These are phyloP conservation scores for Bondarzewia mesenterica DNA, from an alignment of 1,284 basidiomycete genomes.

Conservation along the genomic window DNA sequence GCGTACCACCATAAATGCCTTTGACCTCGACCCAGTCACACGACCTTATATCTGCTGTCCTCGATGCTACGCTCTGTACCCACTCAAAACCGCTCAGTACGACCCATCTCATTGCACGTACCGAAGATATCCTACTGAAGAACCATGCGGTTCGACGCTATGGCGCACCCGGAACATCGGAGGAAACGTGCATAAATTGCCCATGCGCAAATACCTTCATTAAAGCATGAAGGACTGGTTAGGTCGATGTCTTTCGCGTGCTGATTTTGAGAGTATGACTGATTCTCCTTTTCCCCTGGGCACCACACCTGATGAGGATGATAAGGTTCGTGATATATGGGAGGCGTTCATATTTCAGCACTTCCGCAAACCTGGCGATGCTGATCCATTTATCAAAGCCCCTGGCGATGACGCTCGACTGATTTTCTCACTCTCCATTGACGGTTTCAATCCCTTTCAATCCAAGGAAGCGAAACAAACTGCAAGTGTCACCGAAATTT, in stretches of 20 bases:
- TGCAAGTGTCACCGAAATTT: conserved; percentile 24
- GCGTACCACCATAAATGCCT: no score
- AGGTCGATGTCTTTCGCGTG: neutral
- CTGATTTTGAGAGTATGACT: neutral
- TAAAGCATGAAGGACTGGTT: neutral
- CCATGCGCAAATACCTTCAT: neutral
- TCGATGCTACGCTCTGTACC: neutral
- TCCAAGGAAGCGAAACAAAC: conserved; percentile 17
- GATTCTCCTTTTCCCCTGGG: neutral
- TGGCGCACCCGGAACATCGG: neutral
- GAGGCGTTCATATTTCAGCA: neutral
- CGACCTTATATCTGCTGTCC: neutral
- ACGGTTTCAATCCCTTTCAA: conserved; percentile 32
- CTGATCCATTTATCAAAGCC: neutral
- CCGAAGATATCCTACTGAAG: neutral
- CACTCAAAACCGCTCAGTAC: neutral
- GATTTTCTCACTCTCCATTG: conserved; percentile 22
- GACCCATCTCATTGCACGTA: neutral
- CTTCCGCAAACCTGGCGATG: neutral
- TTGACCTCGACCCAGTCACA: neutral
- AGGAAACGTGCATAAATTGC: neutral
- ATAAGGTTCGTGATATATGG: neutral
- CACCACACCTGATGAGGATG: no score
- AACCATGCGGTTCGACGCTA: neutral
- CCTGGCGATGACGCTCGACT: conserved; percentile 8